Percentiles rank a stretch among this genome's conserved stretches.
Conservation (phyloP, 1,284 basidiomycete genomes). For the Cryptococcus hybrid region DNA sequence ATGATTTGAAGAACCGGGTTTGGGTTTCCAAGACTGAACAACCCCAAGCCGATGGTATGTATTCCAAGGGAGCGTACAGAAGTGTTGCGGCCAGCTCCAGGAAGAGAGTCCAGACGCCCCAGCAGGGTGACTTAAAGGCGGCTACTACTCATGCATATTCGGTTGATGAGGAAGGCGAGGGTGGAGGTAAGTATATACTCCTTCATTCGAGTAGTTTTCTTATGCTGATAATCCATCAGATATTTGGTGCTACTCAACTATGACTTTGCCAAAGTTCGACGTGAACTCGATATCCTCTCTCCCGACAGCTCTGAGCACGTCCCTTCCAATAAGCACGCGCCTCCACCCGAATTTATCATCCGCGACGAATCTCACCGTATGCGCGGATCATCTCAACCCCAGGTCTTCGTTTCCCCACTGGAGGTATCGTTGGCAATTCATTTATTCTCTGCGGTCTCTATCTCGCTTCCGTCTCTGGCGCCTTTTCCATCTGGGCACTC, state of each 20-base stretch:
- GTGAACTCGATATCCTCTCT: conserved; percentile 78
- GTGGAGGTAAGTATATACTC: conserved; percentile 58
- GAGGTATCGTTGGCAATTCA: conserved; percentile 80
- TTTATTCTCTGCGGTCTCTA: conserved; percentile 88
- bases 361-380: conserved; percentile 57
- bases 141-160: conserved; percentile 25
- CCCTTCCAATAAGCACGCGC: conserved; percentile 58
- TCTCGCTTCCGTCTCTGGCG: conserved; percentile 70
- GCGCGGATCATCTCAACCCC: conserved; percentile 70
- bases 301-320: conserved; percentile 55
- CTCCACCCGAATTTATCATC: conserved; percentile 59
- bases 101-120: conserved; percentile 64
- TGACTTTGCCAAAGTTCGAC: conserved; percentile 89
- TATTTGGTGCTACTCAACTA: conserved; percentile 46
- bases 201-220: conserved; percentile 53
- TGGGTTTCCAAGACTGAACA: conserved; percentile 73
- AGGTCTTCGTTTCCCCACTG: conserved; percentile 88
- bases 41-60: conserved; percentile 63
- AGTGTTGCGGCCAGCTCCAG: conserved; percentile 77
- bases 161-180: conserved; percentile 36
- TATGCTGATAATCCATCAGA: conserved; percentile 18
- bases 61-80: conserved; percentile 84
- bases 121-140: conserved; percentile 14
- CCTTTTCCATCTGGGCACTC: conserved; percentile 84
- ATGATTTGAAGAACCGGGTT: conserved; percentile 65